A percentile compares a stretch with the other conserved stretches of the same genome.
These are phyloP conservation scores for Boeremia lycopersici DNA, from an alignment of 2,329 filamentous ascomycete genomes.

Conservation along the genomic window DNA sequence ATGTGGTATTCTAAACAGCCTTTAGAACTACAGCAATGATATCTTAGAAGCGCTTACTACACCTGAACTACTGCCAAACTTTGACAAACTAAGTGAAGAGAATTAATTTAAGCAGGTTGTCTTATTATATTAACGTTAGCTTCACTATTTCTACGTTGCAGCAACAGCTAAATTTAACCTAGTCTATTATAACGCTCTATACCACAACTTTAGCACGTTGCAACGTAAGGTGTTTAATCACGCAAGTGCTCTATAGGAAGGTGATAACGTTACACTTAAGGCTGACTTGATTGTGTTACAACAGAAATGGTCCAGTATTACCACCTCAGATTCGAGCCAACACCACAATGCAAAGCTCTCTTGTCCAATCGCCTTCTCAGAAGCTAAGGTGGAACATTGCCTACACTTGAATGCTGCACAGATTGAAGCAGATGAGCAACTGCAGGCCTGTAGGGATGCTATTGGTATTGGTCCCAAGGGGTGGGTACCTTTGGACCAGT, in stretches of 20 bases:
- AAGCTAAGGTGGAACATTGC: background rate
- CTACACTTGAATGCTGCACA: background rate
- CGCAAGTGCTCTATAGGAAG: constrained; percentile 37
- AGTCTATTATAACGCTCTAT: constrained; percentile 34
- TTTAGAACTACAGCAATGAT: constrained; percentile 51
- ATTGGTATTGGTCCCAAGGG: no score
- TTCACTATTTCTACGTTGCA: constrained; percentile 37
- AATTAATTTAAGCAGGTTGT: constrained; percentile 33
- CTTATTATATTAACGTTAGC: constrained; percentile 36
- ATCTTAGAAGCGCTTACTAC: constrained; percentile 26
- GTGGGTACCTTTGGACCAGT: background rate
- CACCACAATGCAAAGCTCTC: no score
- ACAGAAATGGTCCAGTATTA: constrained; percentile 24
- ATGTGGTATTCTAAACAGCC: constrained; percentile 46
- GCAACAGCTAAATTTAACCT: constrained; percentile 32
- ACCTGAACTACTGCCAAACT: constrained; percentile 27
- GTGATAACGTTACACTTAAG: constrained; percentile 38
- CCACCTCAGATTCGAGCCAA: no score
- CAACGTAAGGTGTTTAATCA: constrained; percentile 34
- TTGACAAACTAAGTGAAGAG: constrained; percentile 26
- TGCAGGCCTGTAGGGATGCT: no score
- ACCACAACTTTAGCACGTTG: constrained; percentile 25
- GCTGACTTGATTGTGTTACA: constrained; percentile 28
- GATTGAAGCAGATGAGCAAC: no score
- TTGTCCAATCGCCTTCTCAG: no score